Evolutionary conservation across 805 yeast species (phyloP).

Genomic region (Wickerhamomyces xylosicus): DNA sequence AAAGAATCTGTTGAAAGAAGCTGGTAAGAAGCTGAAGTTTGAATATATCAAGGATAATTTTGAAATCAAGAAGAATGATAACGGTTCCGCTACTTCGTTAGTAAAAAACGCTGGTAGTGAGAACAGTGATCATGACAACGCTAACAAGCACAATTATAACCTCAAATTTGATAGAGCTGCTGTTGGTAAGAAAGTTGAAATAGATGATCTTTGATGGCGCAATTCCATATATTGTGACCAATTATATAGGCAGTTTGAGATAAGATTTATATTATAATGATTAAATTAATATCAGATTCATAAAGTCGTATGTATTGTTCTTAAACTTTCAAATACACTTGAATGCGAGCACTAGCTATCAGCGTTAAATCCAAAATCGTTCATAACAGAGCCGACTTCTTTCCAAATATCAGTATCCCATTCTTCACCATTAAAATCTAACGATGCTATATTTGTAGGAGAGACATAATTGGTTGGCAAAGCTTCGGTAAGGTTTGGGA

Average conservation of each 20-base stretch:
- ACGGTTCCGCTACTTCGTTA: not conserved
- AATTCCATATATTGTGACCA: no score
- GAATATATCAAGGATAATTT: slow-evolving; percentile 6
- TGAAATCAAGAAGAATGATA: not conserved
- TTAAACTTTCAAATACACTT: no score
- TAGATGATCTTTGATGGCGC: slow-evolving; percentile 10
- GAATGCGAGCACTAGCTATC: slow-evolving; percentile 4
- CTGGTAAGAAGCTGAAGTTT: slow-evolving; percentile 13
- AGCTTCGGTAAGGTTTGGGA: no score
- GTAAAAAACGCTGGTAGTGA: no score
- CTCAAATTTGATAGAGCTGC: slow-evolving; percentile 29
- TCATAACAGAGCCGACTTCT: slow-evolving; percentile 84
- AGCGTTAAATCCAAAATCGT: slow-evolving; percentile 83
- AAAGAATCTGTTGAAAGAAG: slow-evolving; percentile 11
- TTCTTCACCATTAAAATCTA: slow-evolving; percentile 28
- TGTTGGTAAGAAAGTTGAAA: slow-evolving; percentile 27
- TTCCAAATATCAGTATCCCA: slow-evolving; percentile 44
- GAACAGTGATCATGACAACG: not conserved
- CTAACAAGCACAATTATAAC: slow-evolving; percentile 18
- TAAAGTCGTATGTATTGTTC: no score
- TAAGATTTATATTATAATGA: no score
- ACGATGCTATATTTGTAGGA: slow-evolving; percentile 16
- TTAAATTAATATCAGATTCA: no score
- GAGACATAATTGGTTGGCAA: slow-evolving; percentile 7
- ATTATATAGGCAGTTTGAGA: no score